Evolutionary conservation across 2,329 filamentous ascomycete species (phyloP), one percentile per base, ranked within the genome.

Genomic region (Pseudopyricularia javanii): DNA sequence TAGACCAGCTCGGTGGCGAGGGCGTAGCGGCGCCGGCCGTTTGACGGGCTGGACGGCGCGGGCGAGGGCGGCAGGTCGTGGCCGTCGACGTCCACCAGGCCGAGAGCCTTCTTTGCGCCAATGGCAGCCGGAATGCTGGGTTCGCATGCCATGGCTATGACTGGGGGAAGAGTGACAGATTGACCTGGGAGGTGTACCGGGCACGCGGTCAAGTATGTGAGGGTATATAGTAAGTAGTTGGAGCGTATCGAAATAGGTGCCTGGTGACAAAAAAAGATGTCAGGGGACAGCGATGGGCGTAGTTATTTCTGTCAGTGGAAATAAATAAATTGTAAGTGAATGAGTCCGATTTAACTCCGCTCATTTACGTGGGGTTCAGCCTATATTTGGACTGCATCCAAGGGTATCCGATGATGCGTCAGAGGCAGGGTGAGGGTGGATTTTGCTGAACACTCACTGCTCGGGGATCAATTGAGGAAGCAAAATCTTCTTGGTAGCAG

Each of bases 1-100:
- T 91, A 97, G 56, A 98, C 93, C 57, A 98, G 75, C 71, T 98
- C 93, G 4, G 93, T 98, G 54, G 91, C 91, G 56, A 98, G 80
- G 47, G 91, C 90, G 70, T 97, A 98, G 60, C 89, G 88, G 47
- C 76, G 72, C 59, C 86, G 82, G 57, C 89, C 90, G 64, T 84
- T 86, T 64, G 85, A 80, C 24, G 93, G 93, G 64, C 86, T 95
- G 15, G 91, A 97, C 2, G 91, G 90, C 24, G 93, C 89, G 2
- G 93, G 93, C 7, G 93, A 96, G 1, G 91, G 91, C 51, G 91
- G 91, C 51, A 95, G 75, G 62, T 91, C 75, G 70, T 94, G 86
- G 43, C 89, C 89, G 62, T 91, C 86, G 55, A 90, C 74, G 66
- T 95, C 89, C 58, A 91, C 74, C 59, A 81, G 76, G 17, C 50